phyloP scores from a whole-genome alignment of 2,329 filamentous ascomycete genomes.

The Pleomassaria siparia region DNA sequence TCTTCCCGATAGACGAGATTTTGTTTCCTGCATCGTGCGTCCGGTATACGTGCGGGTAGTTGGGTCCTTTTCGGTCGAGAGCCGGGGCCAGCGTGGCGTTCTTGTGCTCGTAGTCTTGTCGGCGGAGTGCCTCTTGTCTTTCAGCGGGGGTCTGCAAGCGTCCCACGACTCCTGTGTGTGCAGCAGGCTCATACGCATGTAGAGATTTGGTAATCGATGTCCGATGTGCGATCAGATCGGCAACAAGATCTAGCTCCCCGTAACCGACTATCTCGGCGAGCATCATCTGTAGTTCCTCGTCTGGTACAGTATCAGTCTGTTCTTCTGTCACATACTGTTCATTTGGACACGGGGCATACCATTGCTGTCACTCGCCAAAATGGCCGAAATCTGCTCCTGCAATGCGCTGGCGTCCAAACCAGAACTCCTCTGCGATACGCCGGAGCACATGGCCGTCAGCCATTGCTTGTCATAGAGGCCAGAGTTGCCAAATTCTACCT shows the following conservation, averaged over 20 bases:
- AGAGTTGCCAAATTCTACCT: slow-evolving; percentile 24
- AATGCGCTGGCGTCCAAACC: slow-evolving; percentile 71
- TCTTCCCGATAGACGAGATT: slow-evolving; percentile 75
- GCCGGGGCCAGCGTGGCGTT: slow-evolving; percentile 68
- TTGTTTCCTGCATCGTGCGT: slow-evolving; percentile 82
- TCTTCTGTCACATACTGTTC: background rate
- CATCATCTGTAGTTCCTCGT: slow-evolving; percentile 88
- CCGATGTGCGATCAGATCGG: slow-evolving; percentile 81
- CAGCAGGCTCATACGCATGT: slow-evolving; percentile 33
- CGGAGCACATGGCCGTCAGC: slow-evolving; percentile 69
- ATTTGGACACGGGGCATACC: no score
- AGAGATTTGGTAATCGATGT: slow-evolving; percentile 57
- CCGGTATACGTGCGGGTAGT: slow-evolving; percentile 94
- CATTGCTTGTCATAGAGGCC: slow-evolving; percentile 63
- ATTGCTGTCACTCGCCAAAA: slow-evolving; percentile 67
- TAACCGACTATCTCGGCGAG: slow-evolving; percentile 90
- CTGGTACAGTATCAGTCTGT: slow-evolving; percentile 30
- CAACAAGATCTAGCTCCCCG: slow-evolving; percentile 89
- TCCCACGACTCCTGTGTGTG: slow-evolving; percentile 51
- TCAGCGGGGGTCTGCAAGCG: slow-evolving; percentile 74
- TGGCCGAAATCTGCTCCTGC: slow-evolving; percentile 72
- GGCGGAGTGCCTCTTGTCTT: slow-evolving; percentile 74
- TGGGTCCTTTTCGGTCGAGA: slow-evolving; percentile 68
- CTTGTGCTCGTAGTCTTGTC: slow-evolving; percentile 82
- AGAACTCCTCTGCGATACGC: slow-evolving; percentile 65